Evolutionary conservation across 2,329 filamentous ascomycete species (phyloP).

Genomic region (Lachnellula occidentalis): DNA sequence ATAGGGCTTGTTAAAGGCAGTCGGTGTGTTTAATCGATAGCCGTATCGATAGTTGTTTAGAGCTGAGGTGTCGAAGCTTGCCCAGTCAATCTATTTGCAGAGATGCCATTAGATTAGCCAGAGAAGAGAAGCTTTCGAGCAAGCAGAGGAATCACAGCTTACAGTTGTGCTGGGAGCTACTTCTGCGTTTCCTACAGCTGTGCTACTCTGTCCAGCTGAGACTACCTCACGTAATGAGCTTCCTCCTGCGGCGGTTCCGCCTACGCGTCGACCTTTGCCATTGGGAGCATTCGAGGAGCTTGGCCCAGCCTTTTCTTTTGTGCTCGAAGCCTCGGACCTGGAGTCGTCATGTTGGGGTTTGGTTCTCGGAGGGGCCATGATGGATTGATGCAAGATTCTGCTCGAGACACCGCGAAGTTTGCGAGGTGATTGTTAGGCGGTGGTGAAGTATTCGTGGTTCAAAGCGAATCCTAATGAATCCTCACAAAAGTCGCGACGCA

Average conservation of each 20-base stretch:
- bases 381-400: no score
- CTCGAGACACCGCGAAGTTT: no score
- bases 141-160: background rate
- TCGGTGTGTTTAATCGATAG: constrained; percentile 65
- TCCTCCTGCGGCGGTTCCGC: constrained; percentile 16
- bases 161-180: constrained; percentile 25
- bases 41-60: constrained; percentile 72
- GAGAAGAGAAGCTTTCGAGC: background rate
- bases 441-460: background rate
- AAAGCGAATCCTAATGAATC: background rate
- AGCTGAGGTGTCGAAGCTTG: constrained; percentile 58
- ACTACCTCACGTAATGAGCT: constrained; percentile 29
- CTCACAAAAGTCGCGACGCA: background rate
- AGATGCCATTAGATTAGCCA: background rate
- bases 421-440: no score
- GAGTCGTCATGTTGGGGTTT: constrained; percentile 31
- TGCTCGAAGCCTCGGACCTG: constrained; percentile 33
- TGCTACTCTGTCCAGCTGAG: constrained; percentile 15
- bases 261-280: constrained; percentile 28
- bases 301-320: constrained; percentile 29
- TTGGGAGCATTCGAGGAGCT: constrained; percentile 17
- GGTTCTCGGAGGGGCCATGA: constrained; percentile 29
- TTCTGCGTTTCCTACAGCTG: constrained; percentile 17
- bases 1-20: constrained; percentile 61
- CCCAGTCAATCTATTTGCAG: constrained; percentile 52